Conservation (phyloP, 768 basidiomycete species). For the Tylopilus rubrobrunneus region DNA sequence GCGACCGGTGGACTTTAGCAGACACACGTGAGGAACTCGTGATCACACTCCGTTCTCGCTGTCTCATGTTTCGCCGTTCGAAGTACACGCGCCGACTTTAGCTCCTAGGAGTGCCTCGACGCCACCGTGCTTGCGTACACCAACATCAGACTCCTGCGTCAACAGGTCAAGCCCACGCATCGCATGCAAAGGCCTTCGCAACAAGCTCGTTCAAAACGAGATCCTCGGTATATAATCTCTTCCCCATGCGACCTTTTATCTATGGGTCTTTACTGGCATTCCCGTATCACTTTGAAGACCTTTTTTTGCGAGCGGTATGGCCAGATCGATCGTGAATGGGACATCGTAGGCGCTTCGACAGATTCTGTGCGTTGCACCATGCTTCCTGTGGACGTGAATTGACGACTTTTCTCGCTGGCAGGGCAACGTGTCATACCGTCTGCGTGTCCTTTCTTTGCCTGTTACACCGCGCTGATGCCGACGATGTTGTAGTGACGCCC, state of each 20-base stretch:
- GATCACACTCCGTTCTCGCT: not conserved
- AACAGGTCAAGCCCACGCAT: too few species aligned
- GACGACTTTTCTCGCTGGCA: not conserved
- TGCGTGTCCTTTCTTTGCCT: slow-evolving; percentile 27
- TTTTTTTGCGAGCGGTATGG: slow-evolving; percentile 60
- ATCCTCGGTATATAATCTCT: slow-evolving; percentile 39
- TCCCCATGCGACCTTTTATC: not conserved
- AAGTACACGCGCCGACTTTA: slow-evolving; percentile 73
- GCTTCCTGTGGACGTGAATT: not conserved
- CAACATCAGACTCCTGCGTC: too few species aligned
- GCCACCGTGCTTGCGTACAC: too few species aligned
- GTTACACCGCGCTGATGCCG: not conserved
- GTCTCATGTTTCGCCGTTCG: not conserved
- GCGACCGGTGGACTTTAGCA: slow-evolving; percentile 58
- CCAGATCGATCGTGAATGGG: slow-evolving; percentile 55
- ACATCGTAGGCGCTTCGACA: slow-evolving; percentile 70
- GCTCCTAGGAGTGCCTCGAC: slow-evolving; percentile 88
- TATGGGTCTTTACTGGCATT: not conserved
- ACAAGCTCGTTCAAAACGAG: too few species aligned
- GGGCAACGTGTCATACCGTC: slow-evolving; percentile 60
- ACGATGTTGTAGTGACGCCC: slow-evolving; percentile 45
- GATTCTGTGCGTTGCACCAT: slow-evolving; percentile 60
- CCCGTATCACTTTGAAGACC: slow-evolving; percentile 40
- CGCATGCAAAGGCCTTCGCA: too few species aligned
- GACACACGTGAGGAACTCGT: slow-evolving; percentile 56